A percentile compares a stretch with the other conserved stretches of the same genome.
phyloP scores from a whole-genome alignment of 768 basidiomycete species.

The Leccinum boreale region DNA sequence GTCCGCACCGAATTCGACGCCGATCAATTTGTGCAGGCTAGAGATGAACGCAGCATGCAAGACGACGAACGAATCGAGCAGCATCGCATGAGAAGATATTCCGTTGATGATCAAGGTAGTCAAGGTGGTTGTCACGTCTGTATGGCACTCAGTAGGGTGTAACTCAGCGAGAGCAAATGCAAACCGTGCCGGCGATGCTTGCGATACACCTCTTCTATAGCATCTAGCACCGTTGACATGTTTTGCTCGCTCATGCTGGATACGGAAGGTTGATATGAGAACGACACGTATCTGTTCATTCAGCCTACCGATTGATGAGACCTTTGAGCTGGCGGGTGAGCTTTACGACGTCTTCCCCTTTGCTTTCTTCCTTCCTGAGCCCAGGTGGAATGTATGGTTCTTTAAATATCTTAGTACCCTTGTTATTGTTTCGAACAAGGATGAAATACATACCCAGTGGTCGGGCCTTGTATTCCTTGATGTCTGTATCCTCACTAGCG shows the following conservation, averaged over 20 bases:
- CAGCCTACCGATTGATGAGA: conserved; percentile 72
- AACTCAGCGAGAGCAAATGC: conserved; percentile 9
- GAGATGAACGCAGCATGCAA: conserved; percentile 85
- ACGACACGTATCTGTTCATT: background rate
- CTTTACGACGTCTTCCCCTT: conserved; percentile 44
- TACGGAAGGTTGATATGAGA: background rate
- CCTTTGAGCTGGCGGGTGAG: conserved; percentile 80
- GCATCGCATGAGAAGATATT: conserved; percentile 74
- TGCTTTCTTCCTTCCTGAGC: conserved; percentile 48
- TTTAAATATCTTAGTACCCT: conserved; percentile 14
- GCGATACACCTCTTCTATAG: conserved; percentile 74
- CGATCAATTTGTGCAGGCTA: conserved; percentile 74
- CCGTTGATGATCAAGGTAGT: conserved; percentile 75
- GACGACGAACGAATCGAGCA: conserved; percentile 87
- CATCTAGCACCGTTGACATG: conserved; percentile 67
- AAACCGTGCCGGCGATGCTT: conserved; percentile 75
- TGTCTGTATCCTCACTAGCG: background rate
- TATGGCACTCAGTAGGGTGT: conserved; percentile 5
- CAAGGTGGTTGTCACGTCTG: conserved; percentile 81
- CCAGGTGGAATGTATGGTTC: conserved; percentile 81
- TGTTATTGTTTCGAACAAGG: background rate
- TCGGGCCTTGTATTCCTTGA: conserved; percentile 2
- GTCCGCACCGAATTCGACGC: conserved; percentile 83
- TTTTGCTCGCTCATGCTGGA: conserved; percentile 88
- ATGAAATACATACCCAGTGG: conserved; percentile 12